These are phyloP conservation scores for Bocquillonia castaneifolia DNA, from an alignment of 441 rosid species.

Conservation along the genomic window DNA sequence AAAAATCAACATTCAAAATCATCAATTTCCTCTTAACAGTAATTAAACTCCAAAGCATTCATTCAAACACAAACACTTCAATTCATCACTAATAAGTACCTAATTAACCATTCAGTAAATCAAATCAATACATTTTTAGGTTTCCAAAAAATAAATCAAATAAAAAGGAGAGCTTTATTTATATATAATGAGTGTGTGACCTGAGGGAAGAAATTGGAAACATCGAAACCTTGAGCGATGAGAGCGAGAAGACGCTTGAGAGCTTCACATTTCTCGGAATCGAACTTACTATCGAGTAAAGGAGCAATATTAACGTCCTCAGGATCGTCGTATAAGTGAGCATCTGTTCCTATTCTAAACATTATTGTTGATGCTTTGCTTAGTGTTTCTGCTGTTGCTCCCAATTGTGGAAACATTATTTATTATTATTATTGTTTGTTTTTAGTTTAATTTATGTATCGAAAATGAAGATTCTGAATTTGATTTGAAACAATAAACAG, in stretches of 20 bases:
- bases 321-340: slow-evolving; percentile 93
- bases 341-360: slow-evolving; percentile 83
- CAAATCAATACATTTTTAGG: too few species aligned
- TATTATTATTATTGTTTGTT: too few species aligned
- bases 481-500: too few species aligned
- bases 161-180: neutral
- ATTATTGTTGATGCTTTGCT: slow-evolving; percentile 85
- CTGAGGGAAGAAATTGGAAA: slow-evolving; percentile 97
- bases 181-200: slow-evolving; percentile 30
- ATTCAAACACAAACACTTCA: neutral
- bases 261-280: slow-evolving; percentile 92
- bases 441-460: too few species aligned
- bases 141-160: neutral
- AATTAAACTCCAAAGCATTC: neutral
- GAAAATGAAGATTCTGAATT: too few species aligned
- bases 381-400: slow-evolving; percentile 70
- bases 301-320: slow-evolving; percentile 84
- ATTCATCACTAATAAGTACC: neutral
- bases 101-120: neutral
- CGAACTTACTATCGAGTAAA: slow-evolving; percentile 82
- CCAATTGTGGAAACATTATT: slow-evolving; percentile 67
- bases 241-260: slow-evolving; percentile 93
- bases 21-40: neutral
- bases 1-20: neutral
- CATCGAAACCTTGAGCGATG: slow-evolving; percentile 89